Evolutionary conservation across 495 filamentous ascomycete genomes (phyloP), one percentile per base, ranked within the genome.

Genomic region (Annulohypoxylon bovei): DNA sequence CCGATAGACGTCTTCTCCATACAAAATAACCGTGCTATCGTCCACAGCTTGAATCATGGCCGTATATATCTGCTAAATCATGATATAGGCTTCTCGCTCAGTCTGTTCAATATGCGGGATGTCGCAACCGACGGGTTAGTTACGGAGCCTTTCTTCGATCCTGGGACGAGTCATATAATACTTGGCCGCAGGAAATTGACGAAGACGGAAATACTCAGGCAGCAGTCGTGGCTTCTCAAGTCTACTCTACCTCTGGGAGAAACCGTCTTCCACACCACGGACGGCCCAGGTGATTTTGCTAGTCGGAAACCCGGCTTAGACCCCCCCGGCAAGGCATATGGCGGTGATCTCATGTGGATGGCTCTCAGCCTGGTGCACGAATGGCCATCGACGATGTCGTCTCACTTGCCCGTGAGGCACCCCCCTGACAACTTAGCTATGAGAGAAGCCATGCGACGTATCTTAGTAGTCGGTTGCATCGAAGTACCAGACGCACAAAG

Each of bases 191-290:
- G 53, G 14, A 6, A 4, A 0, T 9, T 23, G 32, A 56, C 53
- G 5, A 22, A 23, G 32, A 14, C 53, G 6, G 53, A 56, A 16
- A 39, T 56, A n/a, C 9, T 23, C 6, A 22, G 32, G 12, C 16
- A 56, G 32, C 32, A 39, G 9, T 56, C 33, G 0, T 56, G 53
- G 53, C 53, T 56, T 12, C 32, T 40, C 2, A 56, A 56, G 33
- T 56, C 53, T 2, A n/a, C 11, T 28, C 18, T 1, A 5, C 33
- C 18, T 23, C 8, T 23, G 3, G 3, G 4, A 1, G 32, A 56
- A 3, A 18, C n/a, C 27, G 27, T 33, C 11, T 56, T 56, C 18
- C 16, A 39, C 18, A 22, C 40, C 12, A 39, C 32, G 4, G 28
- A 30, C 47, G 11, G 9, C 4, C 8, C n/a, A 6, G 53, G 6